Evolutionary conservation across 495 filamentous ascomycete species (phyloP), one percentile per base, ranked within the genome.

Genomic region (Aspergillus campestris): DNA sequence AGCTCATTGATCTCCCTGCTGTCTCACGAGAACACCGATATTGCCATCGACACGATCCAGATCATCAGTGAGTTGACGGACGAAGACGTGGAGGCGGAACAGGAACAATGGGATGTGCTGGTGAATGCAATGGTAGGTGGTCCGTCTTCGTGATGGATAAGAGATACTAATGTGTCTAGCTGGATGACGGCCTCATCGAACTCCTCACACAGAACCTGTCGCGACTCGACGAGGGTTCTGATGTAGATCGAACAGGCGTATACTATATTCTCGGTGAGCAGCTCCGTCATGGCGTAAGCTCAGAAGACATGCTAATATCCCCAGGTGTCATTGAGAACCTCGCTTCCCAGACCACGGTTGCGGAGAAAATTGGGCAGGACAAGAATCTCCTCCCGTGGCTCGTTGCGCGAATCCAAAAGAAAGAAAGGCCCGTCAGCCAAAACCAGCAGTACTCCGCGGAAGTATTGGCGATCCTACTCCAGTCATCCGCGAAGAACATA

Each of bases 391-490:
- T 96, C 7, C 67, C 72, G 24, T 95, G 87, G 87, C 74, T 97
- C 7, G 65, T 95, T 11, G 67, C 72, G 18, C 78, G 94, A 13
- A 80, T 86, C 44, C 75, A 82, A 49, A 63, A 70, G 34, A 74
- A 72, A 40, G 84, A 89, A 58, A 65, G 64, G 6, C 69, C 71
- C 0, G 73, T 83, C 7, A 70, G 72, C 18, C 92, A 99, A 64
- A 99, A 99, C 62, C 95, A 90, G 59, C 92, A 95, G 60, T 99
- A 97, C 55, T 77, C 89, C 0, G 88, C 92, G 7, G 92, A 99
- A 64, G 74, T 97, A 10, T 69, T 99, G 11, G 86, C 91, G 3
- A 94, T 99, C 42, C 65, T 99, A 0, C 62, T 86, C 10, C 86
- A 89, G 57, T 83, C 83, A 6, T 83, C 83, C 10, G 38, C 70